phyloP scores from a whole-genome alignment of 768 basidiomycete genomes.

The Collybia sordida region DNA sequence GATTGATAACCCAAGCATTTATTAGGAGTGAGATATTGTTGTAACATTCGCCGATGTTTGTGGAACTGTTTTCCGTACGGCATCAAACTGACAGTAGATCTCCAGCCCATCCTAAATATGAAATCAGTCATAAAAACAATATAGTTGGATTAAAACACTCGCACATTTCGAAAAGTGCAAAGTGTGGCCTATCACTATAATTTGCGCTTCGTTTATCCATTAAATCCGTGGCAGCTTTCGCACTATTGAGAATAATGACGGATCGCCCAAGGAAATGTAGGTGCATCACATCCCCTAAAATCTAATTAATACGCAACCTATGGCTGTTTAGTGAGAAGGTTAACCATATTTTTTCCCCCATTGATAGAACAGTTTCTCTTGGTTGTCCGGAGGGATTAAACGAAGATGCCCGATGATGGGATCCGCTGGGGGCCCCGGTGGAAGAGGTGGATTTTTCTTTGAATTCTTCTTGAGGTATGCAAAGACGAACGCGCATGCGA shows the following conservation, averaged over 20 bases:
- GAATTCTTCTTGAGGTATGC: too few species aligned
- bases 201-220: constrained; percentile 70
- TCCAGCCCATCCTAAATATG: constrained; percentile 40
- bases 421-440: constrained; percentile 16
- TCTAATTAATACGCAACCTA: not conserved
- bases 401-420: constrained; percentile 17
- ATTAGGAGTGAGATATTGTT: constrained; percentile 1
- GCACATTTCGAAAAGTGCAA: constrained; percentile 72
- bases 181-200: constrained; percentile 74
- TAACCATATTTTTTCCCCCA: constrained; percentile 69
- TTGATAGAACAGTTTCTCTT: constrained; percentile 20
- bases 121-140: constrained; percentile 13
- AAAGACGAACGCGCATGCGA: too few species aligned
- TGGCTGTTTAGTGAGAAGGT: constrained; percentile 10
- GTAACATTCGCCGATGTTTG: constrained; percentile 6
- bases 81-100: constrained; percentile 53
- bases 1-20: constrained; percentile 2
- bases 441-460: constrained; percentile 7
- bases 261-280: constrained; percentile 65
- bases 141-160: constrained; percentile 23
- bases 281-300: constrained; percentile 61
- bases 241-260: constrained; percentile 66
- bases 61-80: constrained; percentile 6
- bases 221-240: constrained; percentile 58
- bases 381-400: constrained; percentile 6